A percentile compares a stretch with the other conserved stretches of the same genome.
These are phyloP conservation scores for Agaricus blazei DNA, from an alignment of 768 basidiomycete species.

Conservation along the genomic window DNA sequence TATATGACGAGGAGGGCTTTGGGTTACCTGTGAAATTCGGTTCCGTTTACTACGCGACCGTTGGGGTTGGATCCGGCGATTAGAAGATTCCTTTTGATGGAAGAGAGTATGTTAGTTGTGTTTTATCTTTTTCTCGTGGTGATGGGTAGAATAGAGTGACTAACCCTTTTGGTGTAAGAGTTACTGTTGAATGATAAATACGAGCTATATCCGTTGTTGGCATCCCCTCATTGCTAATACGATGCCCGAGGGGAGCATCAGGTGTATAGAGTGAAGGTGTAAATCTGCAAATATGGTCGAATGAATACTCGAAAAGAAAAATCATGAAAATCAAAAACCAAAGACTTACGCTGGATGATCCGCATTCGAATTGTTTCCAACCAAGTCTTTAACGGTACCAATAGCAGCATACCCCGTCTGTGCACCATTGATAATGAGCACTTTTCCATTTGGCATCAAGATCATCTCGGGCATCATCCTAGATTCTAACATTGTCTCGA, in stretches of 20 bases:
- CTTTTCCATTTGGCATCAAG: constrained; percentile 37
- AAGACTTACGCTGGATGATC: constrained; percentile 25
- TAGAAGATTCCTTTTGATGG: constrained; percentile 19
- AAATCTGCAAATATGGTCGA: constrained; percentile 13
- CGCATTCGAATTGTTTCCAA: constrained; percentile 22
- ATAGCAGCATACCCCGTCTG: constrained; percentile 37
- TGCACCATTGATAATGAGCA: constrained; percentile 40
- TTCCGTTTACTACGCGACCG: constrained; percentile 20
- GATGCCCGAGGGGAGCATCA: constrained; percentile 32
- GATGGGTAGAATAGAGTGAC: constrained; percentile 9
- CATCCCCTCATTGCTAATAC: constrained; percentile 43
- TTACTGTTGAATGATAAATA: constrained; percentile 59
- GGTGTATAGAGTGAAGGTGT: constrained; percentile 48
- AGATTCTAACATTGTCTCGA: constrained; percentile 37
- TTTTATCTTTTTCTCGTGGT: too few relatives aligned
- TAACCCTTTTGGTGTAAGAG: constrained; percentile 50
- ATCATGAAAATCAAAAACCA: too few relatives aligned
- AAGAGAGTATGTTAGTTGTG: not conserved
- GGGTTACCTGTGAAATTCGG: constrained; percentile 20
- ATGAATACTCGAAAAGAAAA: not conserved
- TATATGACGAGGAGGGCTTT: too few relatives aligned
- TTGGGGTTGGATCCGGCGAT: constrained; percentile 46
- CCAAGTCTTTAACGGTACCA: constrained; percentile 24
- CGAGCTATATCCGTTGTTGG: constrained; percentile 41
- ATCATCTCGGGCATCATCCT: constrained; percentile 36